Conservation (phyloP, 2,329 filamentous ascomycete genomes). For the Xylariaceae sp. region DNA sequence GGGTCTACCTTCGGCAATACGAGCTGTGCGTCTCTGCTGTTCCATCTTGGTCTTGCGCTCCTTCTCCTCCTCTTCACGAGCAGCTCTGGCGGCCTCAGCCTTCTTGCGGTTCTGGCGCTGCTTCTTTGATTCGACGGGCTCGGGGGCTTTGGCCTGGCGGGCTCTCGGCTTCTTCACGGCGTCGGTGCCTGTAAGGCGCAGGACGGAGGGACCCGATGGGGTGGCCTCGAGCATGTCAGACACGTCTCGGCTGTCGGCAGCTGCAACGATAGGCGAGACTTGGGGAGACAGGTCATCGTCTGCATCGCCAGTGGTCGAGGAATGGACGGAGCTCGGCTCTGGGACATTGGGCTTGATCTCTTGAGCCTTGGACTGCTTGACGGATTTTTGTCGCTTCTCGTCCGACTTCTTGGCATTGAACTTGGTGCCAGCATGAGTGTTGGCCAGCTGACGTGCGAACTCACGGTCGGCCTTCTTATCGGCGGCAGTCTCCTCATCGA, state of each 20-base stretch:
- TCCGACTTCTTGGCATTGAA: slow-evolving; percentile 45
- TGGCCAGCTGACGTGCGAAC: slow-evolving; percentile 67
- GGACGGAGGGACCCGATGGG: slow-evolving; percentile 59
- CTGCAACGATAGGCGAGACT: slow-evolving; percentile 53
- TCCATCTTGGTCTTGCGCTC: slow-evolving; percentile 70
- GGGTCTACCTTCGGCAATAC: slow-evolving; percentile 73
- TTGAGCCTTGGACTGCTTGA: slow-evolving; percentile 60
- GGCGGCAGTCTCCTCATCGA: slow-evolving; percentile 46
- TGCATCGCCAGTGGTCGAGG: slow-evolving; percentile 67
- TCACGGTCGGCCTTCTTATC: slow-evolving; percentile 53
- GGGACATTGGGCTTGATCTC: slow-evolving; percentile 37
- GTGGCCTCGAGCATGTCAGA: slow-evolving; percentile 86
- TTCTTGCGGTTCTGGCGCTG: slow-evolving; percentile 89
- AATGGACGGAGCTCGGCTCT: slow-evolving; percentile 49
- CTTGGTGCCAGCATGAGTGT: slow-evolving; percentile 62
- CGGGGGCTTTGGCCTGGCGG: slow-evolving; percentile 54
- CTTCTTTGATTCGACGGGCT: slow-evolving; percentile 81
- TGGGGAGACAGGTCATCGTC: slow-evolving; percentile 73
- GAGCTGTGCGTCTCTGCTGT: slow-evolving; percentile 73
- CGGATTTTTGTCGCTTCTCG: slow-evolving; percentile 60
- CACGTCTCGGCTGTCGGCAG: slow-evolving; percentile 60
- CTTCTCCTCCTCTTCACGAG: slow-evolving; percentile 70
- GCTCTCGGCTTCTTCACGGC: slow-evolving; percentile 57
- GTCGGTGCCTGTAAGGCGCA: slow-evolving; percentile 66
- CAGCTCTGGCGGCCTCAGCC: slow-evolving; percentile 69